phyloP scores from a whole-genome alignment of 257 asterid genomes.

The Solanum pinnatisectum region DNA sequence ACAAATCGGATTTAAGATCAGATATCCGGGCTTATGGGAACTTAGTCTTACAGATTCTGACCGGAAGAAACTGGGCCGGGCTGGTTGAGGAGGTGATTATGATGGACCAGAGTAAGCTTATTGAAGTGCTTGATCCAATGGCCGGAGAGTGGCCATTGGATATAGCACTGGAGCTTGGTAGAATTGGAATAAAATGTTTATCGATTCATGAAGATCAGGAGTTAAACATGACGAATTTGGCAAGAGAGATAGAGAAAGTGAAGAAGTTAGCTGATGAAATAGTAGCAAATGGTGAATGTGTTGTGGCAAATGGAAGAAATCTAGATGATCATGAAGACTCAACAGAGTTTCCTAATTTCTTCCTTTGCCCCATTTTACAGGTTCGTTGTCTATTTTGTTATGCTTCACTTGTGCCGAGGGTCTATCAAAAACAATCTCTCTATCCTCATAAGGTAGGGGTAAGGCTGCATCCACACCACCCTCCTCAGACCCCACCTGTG shows the following conservation, averaged over 20 bases:
- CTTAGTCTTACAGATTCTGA: conserved; percentile 49
- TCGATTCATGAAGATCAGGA: conserved; percentile 14
- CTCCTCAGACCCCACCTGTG: neutral
- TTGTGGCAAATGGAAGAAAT: conserved; percentile 11
- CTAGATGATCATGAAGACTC: conserved; percentile 6
- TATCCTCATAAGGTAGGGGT: neutral
- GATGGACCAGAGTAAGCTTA: conserved; percentile 14
- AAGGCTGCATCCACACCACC: neutral
- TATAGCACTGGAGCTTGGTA: conserved; percentile 46
- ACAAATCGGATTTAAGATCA: conserved; percentile 11
- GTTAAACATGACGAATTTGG: conserved; percentile 12
- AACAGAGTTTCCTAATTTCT: conserved; percentile 27
- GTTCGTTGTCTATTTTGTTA: conserved; percentile 6
- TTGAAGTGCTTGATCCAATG: conserved; percentile 22
- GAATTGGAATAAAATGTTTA: conserved; percentile 40
- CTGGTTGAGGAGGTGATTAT: conserved; percentile 16
- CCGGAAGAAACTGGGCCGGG: conserved; percentile 32
- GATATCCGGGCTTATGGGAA: conserved; percentile 53
- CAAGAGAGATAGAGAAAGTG: conserved; percentile 33
- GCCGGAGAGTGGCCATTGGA: conserved; percentile 67
- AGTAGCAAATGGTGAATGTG: conserved; percentile 11
- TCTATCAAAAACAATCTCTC: neutral
- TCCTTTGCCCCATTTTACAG: conserved; percentile 60
- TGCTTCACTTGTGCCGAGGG: neutral
- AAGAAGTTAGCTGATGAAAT: conserved; percentile 41